Conservation (phyloP, 2,329 filamentous ascomycete genomes). For the Fonsecaea erecta region DNA sequence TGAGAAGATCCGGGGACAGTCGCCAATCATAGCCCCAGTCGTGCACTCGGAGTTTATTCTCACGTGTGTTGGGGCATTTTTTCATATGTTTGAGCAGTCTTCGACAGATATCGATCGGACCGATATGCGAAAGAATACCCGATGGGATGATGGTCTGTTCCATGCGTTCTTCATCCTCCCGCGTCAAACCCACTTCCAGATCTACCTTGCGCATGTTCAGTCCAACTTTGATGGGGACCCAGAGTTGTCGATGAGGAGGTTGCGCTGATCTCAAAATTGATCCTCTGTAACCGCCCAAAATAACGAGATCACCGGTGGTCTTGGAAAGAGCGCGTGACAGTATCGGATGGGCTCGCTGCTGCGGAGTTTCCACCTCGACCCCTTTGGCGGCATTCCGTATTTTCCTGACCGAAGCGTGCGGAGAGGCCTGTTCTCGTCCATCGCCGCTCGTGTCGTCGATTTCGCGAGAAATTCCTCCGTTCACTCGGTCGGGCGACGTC, state of each 20-base stretch:
- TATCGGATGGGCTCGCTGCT: slow-evolving; percentile 47
- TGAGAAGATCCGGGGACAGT: slow-evolving; percentile 77
- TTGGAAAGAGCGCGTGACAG: slow-evolving; percentile 67
- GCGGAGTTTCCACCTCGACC: slow-evolving; percentile 34
- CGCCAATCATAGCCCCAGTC: slow-evolving; percentile 97
- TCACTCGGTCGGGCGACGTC: neutral
- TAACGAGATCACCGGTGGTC: slow-evolving; percentile 81
- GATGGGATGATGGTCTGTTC: slow-evolving; percentile 80
- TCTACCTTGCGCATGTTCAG: slow-evolving; percentile 90
- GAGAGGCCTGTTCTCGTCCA: slow-evolving; percentile 1
- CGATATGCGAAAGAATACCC: slow-evolving; percentile 89
- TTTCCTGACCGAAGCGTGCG: slow-evolving; percentile 22
- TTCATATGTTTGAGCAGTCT: slow-evolving; percentile 78
- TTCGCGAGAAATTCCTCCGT: neutral
- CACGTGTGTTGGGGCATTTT: slow-evolving; percentile 72
- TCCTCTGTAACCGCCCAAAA: slow-evolving; percentile 88
- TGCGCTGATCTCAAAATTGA: slow-evolving; percentile 85
- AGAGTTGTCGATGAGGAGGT: slow-evolving; percentile 81
- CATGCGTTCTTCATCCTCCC: slow-evolving; percentile 82
- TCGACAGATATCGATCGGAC: slow-evolving; percentile 85
- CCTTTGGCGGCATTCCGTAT: slow-evolving; percentile 18
- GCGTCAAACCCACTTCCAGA: slow-evolving; percentile 80
- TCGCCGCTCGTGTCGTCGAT: neutral
- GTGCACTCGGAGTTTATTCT: slow-evolving; percentile 75
- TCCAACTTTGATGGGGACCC: slow-evolving; percentile 92